Base-by-base conservation (phyloP, 139 green algal species). In the Chlorella sp. region DNA sequence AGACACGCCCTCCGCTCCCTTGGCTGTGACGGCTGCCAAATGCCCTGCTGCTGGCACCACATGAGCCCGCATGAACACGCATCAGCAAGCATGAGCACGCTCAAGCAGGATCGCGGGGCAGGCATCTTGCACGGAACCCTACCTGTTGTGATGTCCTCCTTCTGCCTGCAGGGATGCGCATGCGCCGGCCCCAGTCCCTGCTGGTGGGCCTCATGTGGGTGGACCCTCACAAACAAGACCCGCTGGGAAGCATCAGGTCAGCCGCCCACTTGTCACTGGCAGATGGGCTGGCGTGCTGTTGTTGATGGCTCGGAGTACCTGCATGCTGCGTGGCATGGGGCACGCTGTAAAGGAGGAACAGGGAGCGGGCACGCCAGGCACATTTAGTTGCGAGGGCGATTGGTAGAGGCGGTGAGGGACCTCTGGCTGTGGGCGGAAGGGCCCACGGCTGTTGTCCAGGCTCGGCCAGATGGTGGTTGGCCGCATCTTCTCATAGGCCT, bases 191-290 rank as follows among this genome's bases (percentile, higher is more conserved):
- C 16, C 88, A 91, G 85, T 95, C 93, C 15, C 91, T 98, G 85
- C 39, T 98, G 39, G 89, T 91, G 15, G 97, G 97, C 0, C 48
- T 98, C 22, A 96, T 98, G 93, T 99, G 97, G 97, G 96, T 97
- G 57, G 91, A 96, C 85, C 94, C 94, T 3, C 57, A 89, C 79
- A 37, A 68, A 0, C 36, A 79, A 0, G 82, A 95, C 48, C 48
- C 89, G 22, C 66, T 88, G 83, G 83, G 37, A 0, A 88, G 80
- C 66, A 36, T 83, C 83, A 88, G 83, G 83, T 39, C 40, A 53
- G 75, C 11, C 1, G 48, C 48, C 48, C 48, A 57, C 9, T 16
- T 57, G 48, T 57, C 48, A 57, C 9, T 16, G 5, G 48, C 9
- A 57, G 48, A 57, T 57, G 71, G 4, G 32, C 28, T 76, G 68